Base-by-base conservation (phyloP, 2,329 filamentous ascomycete genomes). In the Phoma sp. region DNA sequence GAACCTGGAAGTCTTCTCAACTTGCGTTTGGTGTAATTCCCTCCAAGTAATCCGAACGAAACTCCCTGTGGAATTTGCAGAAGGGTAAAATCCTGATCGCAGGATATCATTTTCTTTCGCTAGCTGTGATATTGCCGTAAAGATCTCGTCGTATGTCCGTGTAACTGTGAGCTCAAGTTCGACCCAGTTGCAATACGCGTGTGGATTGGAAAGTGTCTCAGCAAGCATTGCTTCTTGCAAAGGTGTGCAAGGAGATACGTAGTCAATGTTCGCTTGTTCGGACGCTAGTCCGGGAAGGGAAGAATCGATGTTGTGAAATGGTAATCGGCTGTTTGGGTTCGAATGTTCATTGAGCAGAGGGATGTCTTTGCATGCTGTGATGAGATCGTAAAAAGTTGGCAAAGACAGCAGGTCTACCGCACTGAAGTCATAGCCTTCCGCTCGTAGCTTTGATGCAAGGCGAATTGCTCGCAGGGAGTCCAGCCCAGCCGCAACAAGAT, bases 171-270 rank as follows among this genome's bases (percentile, higher is more conserved):
- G 75, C n/a, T 84, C 77, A 1, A 96, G 70, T 62, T 89, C 83
- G 10, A 95, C 77, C 78, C 87, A 87, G 63, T 96, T 97, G 75
- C 88, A 90, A 68, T 97, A 96, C 7, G 87, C 81, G 39, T 74
- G 76, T 2, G 79, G 59, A 55, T 87, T 79, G 15, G 77, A 79
- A 2, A 80, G 74, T 0, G 91, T 93, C 75, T 96, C 91, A 0
- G 84, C 80, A 14, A 96, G 80, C 91, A 96, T 96, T 1, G 91
- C 87, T 15, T 83, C 77, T 65, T 97, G 93, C 9, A 95, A 79
- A 12, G 87, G 82, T 4, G 87, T 93, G 69, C 91, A 95, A 4
- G 82, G 81, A 15, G 83, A 66, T 4, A 85, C 71, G 21, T 76
- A 74, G 6, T 46, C 56, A 30, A 73, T 65, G 0, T 57, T 42